These are phyloP conservation scores for Bimuria novae-zelandiae DNA, from an alignment of 2,329 filamentous ascomycete genomes.

Conservation along the genomic window DNA sequence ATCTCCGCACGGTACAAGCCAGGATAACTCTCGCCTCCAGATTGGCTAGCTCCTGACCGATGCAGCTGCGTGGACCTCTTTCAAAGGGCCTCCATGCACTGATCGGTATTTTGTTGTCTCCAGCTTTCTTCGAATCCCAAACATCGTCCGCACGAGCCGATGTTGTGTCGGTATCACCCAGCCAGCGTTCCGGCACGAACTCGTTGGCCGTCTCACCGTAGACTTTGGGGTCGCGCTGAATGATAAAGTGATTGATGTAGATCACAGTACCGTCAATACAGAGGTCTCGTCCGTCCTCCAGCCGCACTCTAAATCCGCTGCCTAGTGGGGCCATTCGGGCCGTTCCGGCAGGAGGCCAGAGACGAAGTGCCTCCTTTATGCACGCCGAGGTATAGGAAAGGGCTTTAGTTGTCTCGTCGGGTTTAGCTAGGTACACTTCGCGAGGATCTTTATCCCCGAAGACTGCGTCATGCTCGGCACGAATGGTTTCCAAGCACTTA, in stretches of 20 bases:
- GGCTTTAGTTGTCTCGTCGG: conserved; percentile 53
- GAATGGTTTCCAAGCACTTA: conserved; percentile 37
- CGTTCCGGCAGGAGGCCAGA: conserved; percentile 57
- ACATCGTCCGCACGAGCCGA: conserved; percentile 19
- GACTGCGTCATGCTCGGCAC: conserved; percentile 58
- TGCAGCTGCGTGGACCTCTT: conserved; percentile 60
- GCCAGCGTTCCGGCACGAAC: conserved; percentile 44
- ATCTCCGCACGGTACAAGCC: conserved; percentile 43
- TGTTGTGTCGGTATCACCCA: conserved; percentile 41
- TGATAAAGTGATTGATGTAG: conserved; percentile 49
- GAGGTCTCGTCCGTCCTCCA: conserved; percentile 49
- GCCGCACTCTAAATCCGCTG: conserved; percentile 50
- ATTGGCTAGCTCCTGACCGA: conserved; percentile 62
- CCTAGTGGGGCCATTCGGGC: conserved; percentile 41
- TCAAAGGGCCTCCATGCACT: conserved; percentile 61
- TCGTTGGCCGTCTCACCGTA: conserved; percentile 39
- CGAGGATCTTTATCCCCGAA: conserved; percentile 53
- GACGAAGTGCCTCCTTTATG: conserved; percentile 59
- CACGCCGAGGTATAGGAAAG: conserved; percentile 59
- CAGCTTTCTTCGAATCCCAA: conserved; percentile 9
- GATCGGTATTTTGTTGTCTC: conserved; percentile 37
- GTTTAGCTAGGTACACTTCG: conserved; percentile 48
- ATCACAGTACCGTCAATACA: conserved; percentile 52
- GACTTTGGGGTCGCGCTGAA: conserved; percentile 43
- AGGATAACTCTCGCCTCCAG: conserved; percentile 59